A percentile compares a stretch with the other conserved stretches of the same genome.
Conservation (phyloP, 179 eudicot genomes). For the Actinidia chinensis region DNA sequence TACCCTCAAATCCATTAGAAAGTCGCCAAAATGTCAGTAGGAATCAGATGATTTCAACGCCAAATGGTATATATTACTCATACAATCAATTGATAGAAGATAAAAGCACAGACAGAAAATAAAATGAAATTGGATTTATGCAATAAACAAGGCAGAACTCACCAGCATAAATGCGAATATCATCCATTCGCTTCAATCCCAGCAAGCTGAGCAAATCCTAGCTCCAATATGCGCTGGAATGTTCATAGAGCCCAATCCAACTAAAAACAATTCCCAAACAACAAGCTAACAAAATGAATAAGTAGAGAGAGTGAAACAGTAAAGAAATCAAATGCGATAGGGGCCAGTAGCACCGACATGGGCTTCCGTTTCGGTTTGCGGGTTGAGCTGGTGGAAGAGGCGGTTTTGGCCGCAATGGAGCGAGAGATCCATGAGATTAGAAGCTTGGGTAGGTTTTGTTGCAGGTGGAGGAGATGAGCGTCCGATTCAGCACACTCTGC, state of each 20-base stretch:
- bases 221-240: conserved; percentile 35
- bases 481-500: conserved; percentile 31
- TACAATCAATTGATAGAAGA: no score
- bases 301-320: not conserved
- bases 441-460: conserved; percentile 31
- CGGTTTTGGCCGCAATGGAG: conserved; percentile 39
- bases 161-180: conserved; percentile 44
- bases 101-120: no score
- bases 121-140: no score
- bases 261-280: conserved; percentile 19
- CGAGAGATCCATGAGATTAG: conserved; percentile 39
- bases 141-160: not conserved
- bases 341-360: conserved; percentile 27
- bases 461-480: conserved; percentile 38
- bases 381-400: conserved; percentile 36
- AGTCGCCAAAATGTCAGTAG: no score
- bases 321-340: not conserved
- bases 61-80: no score
- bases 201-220: conserved; percentile 34
- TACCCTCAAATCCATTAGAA: no score
- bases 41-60: no score
- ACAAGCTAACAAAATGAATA: conserved; percentile 1
- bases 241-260: conserved; percentile 32
- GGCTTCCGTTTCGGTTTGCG: not conserved
- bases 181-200: conserved; percentile 38